Base-by-base conservation (phyloP, 306 rosid genomes). In the Dicorynia guianensis region DNA sequence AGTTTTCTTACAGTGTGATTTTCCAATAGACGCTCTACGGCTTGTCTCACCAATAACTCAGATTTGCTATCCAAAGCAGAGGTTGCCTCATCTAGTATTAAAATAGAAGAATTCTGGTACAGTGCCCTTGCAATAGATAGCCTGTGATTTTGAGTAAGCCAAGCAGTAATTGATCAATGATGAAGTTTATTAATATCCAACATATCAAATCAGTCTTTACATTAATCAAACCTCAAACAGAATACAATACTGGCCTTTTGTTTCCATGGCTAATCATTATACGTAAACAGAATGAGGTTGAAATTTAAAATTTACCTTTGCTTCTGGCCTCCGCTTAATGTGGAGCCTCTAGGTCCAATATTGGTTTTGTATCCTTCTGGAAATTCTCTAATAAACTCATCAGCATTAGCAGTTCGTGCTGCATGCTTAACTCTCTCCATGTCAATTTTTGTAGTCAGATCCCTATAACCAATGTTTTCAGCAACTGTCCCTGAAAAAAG, bases 271-370 rank as follows among this genome's bases (percentile, higher is more conserved):
- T 64, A 43, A 36, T 48, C 15, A 20, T 62, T 0, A 25, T 34
- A 42, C 67, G 47, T 42, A 13, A 63, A 30, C 52, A 64, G 47
- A 79, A 74, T 34, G 13, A 38, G 64, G 49, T 67, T 73, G 43
- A 44, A 62, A 63, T 59, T 34, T 74, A 81, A 59, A 69, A 2
- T 33, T 74, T 72, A 89, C 98, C 98, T 89, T 85, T 90, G 98
- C 87, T 87, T 91, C 79, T 94, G 97, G 77, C 98, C 98, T 70
- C 98, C 97, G 52, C 97, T 94, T 85, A 91, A 76, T 63, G 77
- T 83, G 69, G 89, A 94, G 73, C 98, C 97, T 77, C 97, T 85
- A 30, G 94, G 98, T 84, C 98, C 97, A 34, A 94, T 86, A 64
- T 91, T 67, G 62, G 97, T 88, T 54, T 81, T 42, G 62, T 88